Evolutionary conservation across 1,139 yeast species (phyloP).

Genomic region (Dujonia santamariae): DNA sequence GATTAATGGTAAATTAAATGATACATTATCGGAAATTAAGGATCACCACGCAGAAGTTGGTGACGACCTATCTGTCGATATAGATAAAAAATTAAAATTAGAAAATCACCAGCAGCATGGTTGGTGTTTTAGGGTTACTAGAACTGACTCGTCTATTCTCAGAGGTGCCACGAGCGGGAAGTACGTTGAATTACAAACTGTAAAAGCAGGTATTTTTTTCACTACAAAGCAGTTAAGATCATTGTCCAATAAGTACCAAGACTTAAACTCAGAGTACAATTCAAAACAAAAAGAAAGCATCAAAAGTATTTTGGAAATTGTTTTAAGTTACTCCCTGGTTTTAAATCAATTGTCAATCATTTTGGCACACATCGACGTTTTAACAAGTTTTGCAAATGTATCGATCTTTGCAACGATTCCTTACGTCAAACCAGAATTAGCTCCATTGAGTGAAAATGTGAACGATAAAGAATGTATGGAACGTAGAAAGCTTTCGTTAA

Average conservation of each 20-base stretch:
- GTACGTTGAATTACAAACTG: conserved; percentile 81
- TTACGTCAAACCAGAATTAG: conserved; percentile 66
- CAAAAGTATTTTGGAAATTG: conserved; percentile 74
- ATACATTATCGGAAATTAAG: conserved; percentile 53
- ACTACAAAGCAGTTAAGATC: conserved; percentile 64
- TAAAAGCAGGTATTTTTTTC: conserved; percentile 91
- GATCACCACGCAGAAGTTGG: conserved; percentile 62
- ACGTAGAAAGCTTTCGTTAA: conserved; percentile 53
- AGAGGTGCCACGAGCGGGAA: conserved; percentile 52
- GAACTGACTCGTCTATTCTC: conserved; percentile 80
- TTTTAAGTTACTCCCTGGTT: conserved; percentile 77
- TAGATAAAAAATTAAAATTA: conserved; percentile 81
- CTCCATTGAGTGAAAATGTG: conserved; percentile 38
- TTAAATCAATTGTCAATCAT: conserved; percentile 62
- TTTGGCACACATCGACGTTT: conserved; percentile 77
- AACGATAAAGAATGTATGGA: conserved; percentile 25
- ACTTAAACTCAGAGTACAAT: conserved; percentile 65
- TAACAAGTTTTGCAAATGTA: conserved; percentile 81
- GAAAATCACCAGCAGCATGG: conserved; percentile 88
- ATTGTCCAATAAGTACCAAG: conserved; percentile 58
- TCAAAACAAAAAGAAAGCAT: conserved; percentile 74
- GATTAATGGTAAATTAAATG: conserved; percentile 56
- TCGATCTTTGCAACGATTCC: conserved; percentile 83
- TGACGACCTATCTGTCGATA: conserved; percentile 74
- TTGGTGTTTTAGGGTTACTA: conserved; percentile 89